Evolutionary conservation across 1,284 basidiomycete genomes (phyloP).

Genomic region (Vanrija pseudolonga): DNA sequence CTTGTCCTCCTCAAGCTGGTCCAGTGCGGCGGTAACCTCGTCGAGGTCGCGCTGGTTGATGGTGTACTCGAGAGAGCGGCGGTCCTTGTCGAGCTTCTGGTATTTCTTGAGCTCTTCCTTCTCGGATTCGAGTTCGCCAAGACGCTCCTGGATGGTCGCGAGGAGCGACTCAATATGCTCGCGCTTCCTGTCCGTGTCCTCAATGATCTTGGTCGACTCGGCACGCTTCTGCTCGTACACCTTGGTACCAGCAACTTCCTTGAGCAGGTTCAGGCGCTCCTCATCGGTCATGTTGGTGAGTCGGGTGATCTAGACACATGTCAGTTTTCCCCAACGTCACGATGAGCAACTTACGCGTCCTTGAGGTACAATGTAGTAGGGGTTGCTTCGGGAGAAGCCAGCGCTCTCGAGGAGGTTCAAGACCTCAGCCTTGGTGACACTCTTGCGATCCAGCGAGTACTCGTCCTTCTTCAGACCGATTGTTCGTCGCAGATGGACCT

Average conservation of each 20-base stretch:
- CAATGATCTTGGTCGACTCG: conserved; percentile 92
- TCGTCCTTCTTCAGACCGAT: conserved; percentile 99
- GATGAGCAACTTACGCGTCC: conserved; percentile 68
- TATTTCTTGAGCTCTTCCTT: conserved; percentile 97
- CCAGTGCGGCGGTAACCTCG: conserved; percentile 78
- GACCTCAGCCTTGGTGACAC: conserved; percentile 89
- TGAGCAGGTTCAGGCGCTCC: conserved; percentile 86
- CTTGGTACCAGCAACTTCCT: conserved; percentile 97
- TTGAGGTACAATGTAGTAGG: conserved; percentile 99
- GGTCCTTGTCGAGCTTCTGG: conserved; percentile 89
- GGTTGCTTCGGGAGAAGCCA: conserved; percentile 94
- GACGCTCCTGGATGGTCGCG: conserved; percentile 82
- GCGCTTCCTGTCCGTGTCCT: conserved; percentile 90
- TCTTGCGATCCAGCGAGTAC: conserved; percentile 92
- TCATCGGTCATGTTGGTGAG: conserved; percentile 96
- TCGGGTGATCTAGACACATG: conserved; percentile 71
- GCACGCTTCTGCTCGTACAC: conserved; percentile 93
- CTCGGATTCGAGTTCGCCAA: conserved; percentile 90
- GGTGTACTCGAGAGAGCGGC: conserved; percentile 92
- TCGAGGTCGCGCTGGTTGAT: conserved; percentile 86
- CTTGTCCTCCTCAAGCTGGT: conserved; percentile 70
- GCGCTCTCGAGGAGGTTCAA: conserved; percentile 94
- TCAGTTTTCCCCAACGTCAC: background rate
- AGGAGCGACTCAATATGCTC: conserved; percentile 87
- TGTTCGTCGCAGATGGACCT: conserved; percentile 81